Percentiles rank a stretch among this genome's conserved stretches.
Evolutionary conservation across 2,329 filamentous ascomycete genomes (phyloP).

Genomic region (Cladophialophora exuberans): DNA sequence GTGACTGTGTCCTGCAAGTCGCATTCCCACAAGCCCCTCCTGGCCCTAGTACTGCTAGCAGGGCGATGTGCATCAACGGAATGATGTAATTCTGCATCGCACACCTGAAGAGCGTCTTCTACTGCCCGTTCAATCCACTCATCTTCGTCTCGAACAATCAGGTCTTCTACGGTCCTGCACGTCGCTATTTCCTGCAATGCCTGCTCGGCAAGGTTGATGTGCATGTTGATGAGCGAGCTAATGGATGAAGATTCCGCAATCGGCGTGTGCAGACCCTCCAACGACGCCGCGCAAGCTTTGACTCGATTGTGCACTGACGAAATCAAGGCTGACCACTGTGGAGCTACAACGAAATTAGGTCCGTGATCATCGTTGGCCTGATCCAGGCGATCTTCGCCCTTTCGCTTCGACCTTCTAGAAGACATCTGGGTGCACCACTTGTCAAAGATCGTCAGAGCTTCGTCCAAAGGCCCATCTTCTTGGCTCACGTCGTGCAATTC

Average conservation of each 20-base stretch:
- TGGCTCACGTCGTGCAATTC: constrained; percentile 11
- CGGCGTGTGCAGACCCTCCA: constrained; percentile 8
- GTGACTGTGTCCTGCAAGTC: background rate
- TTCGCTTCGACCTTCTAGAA: constrained; percentile 7
- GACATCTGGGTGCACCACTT: constrained; percentile 13
- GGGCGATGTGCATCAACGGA: background rate
- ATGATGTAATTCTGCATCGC: constrained; percentile 16
- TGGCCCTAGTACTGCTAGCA: too few species aligned
- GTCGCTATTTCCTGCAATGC: constrained; percentile 22
- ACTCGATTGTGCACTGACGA: constrained; percentile 11
- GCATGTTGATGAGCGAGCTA: constrained; percentile 22
- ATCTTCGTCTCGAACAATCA: constrained; percentile 20
- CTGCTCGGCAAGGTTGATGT: constrained; percentile 10
- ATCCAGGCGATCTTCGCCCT: background rate
- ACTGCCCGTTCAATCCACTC: constrained; percentile 15
- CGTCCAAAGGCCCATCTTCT: constrained; percentile 14
- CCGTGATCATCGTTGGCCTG: background rate
- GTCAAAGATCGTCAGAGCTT: constrained; percentile 17
- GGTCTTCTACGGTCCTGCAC: constrained; percentile 20
- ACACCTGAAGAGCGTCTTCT: constrained; percentile 13
- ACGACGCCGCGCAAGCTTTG: constrained; percentile 14
- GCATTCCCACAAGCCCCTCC: constrained; percentile 19
- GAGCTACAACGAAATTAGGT: background rate
- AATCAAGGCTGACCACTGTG: constrained; percentile 17
- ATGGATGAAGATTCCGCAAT: constrained; percentile 13